Conservation (phyloP, 345 rosid genomes). For the Lagerstroemia speciosa region DNA sequence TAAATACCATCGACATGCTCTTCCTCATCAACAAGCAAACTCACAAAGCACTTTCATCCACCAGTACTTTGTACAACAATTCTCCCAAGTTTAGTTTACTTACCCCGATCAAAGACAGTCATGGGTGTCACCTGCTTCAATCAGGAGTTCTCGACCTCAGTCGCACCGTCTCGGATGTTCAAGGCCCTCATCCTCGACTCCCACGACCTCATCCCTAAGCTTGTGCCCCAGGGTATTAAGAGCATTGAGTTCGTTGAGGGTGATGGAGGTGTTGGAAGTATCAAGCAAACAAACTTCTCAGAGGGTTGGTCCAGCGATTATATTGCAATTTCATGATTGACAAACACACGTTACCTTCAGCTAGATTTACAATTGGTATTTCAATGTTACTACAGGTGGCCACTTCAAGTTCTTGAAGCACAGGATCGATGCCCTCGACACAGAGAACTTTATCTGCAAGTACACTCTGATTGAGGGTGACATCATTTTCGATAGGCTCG, state of each 20-base stretch:
- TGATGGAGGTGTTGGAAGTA: conserved; percentile 4
- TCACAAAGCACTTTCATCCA: no score
- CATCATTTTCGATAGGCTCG: conserved; percentile 13
- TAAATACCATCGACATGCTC: conserved; percentile 3
- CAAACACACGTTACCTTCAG: fast-evolving
- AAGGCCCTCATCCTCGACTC: conserved; percentile 10
- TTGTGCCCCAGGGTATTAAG: background rate
- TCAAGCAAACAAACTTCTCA: conserved; percentile 3
- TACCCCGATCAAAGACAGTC: no score
- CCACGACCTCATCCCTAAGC: conserved; percentile 8
- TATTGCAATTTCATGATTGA: background rate
- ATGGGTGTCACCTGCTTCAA: conserved; percentile 3
- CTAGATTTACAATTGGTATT: background rate
- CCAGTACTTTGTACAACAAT: no score
- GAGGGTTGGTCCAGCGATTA: background rate
- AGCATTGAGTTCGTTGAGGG: conserved; percentile 8
- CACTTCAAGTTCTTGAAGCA: conserved; percentile 21
- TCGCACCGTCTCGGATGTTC: conserved; percentile 4
- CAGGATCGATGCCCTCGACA: conserved; percentile 24
- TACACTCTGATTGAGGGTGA: conserved; percentile 32
- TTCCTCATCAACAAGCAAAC: no score
- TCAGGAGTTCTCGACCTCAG: background rate
- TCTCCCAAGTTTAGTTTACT: no score
- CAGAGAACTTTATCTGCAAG: conserved; percentile 12
- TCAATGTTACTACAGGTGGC: conserved; percentile 3